Evolutionary conservation across 2,329 filamentous ascomycete genomes (phyloP), one percentile per base, ranked within the genome.

Genomic region (Neoscytalidium dimidiatum): DNA sequence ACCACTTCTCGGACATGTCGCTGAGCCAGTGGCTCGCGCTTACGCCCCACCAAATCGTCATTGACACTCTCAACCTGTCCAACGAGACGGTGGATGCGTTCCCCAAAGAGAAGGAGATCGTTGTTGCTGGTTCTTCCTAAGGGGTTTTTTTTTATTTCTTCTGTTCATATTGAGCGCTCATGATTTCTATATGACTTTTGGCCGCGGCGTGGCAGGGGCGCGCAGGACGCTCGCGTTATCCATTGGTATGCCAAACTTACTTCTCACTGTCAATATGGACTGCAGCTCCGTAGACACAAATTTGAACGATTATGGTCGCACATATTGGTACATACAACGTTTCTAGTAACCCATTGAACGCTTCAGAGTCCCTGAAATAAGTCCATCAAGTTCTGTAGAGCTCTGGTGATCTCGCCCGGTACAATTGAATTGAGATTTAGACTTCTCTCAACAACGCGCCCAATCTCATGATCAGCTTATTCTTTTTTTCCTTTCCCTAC

Each of bases 41-140:
- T 2, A 87, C 84, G 1, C 85, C 86, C 0, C 79, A 80, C 49
- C 86, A 87, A 74, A 81, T 87, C n/a, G 77, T 88, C 44, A 79
- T 82, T 66, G 86, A 88, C 69, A 87, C 85, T 0, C 72, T 88
- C 64, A 77, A 79, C 8, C 65, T 84, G 51, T 78, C 75, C 8
- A 72, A 81, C 35, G 73, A 72, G 41, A 79, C 77, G 0, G 69
- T 83, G 14, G 71, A 68, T 1, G 69, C 75, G 9, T 70, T 84
- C 21, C 80, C 79, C 64, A 80, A 80, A 56, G 79, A 79, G 64
- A 83, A 83, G 72, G 79, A 52, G 26, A 46, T 60, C 3, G 64
- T 66, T 13, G 64, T 66, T 7, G 46, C 56, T 23, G 61, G 19
- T 17, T 57, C 4, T 13, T 43, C 14, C 5, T 31, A 13, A 29